phyloP scores from a whole-genome alignment of 805 yeast genomes.

The Vanderwaltozyma yarrowii region DNA sequence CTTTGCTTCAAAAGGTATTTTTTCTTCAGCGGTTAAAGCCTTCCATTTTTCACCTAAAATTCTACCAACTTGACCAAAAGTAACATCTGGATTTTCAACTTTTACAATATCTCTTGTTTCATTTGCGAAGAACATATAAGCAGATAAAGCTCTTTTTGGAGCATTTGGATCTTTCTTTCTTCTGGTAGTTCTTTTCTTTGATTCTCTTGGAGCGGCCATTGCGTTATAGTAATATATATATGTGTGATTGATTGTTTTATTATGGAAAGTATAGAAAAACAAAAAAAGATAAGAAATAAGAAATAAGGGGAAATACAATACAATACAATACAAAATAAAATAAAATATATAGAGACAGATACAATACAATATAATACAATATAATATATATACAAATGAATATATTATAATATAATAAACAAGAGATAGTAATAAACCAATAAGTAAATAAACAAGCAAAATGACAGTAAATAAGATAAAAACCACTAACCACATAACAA shows the following conservation, averaged over 20 bases:
- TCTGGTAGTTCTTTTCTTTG: constrained; percentile 30
- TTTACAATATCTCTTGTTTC: constrained; percentile 94
- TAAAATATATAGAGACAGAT: too few relatives aligned
- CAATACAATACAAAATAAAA: too few relatives aligned
- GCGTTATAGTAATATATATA: background rate
- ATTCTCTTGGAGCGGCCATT: constrained; percentile 34
- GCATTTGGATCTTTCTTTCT: constrained; percentile 85
- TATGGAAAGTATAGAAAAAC: too few relatives aligned
- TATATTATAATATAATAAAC: background rate
- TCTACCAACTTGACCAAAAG: constrained; percentile 93
- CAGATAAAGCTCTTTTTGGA: constrained; percentile 96
- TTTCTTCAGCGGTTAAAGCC: constrained; percentile 72
- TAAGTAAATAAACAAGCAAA: too few relatives aligned
- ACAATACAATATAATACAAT: too few relatives aligned
- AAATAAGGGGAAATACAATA: too few relatives aligned
- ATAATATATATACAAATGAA: background rate
- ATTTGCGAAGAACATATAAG: constrained; percentile 98
- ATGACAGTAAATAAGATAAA: too few relatives aligned
- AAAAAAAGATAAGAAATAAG: too few relatives aligned
- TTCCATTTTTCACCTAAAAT: constrained; percentile 95
- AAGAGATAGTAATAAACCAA: too few relatives aligned
- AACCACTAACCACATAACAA: too few relatives aligned
- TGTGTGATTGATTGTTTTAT: background rate
- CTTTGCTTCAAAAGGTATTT: constrained; percentile 82
- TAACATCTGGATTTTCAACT: constrained; percentile 92